Evolutionary conservation across 2,329 filamentous ascomycete genomes (phyloP).

Genomic region (Fusarium hainanense): DNA sequence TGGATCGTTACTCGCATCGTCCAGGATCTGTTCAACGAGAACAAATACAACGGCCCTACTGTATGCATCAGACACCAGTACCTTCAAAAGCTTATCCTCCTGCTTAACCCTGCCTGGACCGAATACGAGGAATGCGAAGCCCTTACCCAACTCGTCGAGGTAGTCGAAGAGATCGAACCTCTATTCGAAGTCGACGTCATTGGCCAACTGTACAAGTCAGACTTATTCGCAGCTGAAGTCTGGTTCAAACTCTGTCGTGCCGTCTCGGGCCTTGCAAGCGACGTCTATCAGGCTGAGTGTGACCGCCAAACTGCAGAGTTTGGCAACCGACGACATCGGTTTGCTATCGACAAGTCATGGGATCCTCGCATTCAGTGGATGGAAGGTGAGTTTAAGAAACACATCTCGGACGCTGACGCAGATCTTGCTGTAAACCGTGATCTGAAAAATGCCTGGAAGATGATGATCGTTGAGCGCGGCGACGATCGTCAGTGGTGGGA

Average conservation of each 20-base stretch:
- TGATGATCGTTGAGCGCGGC: neutral
- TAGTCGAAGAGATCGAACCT: neutral
- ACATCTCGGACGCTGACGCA: neutral
- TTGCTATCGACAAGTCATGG: neutral
- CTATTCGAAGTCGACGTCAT: rapidly evolving
- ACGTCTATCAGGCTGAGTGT: neutral
- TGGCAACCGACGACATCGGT: constrained; percentile 9
- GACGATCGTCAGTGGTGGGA: constrained; percentile 2
- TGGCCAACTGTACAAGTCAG: rapidly evolving
- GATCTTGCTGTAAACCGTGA: rapidly evolving
- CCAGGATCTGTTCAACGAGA: neutral
- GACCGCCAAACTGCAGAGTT: neutral
- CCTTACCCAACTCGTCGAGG: neutral
- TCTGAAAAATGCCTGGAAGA: neutral
- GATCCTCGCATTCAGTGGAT: constrained; percentile 26
- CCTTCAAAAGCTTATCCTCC: neutral
- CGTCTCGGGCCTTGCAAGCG: neutral
- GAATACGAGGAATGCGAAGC: neutral
- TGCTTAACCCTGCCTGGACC: neutral
- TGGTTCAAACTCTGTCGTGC: constrained; percentile 12
- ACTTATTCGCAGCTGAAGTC: neutral
- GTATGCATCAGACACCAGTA: neutral
- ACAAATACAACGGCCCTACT: neutral
- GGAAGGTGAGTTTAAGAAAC: neutral
- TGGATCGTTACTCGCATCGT: constrained; percentile 7